These are phyloP conservation scores for Ceratonia siliqua DNA, from an alignment of 306 rosid genomes.

Conservation along the genomic window DNA sequence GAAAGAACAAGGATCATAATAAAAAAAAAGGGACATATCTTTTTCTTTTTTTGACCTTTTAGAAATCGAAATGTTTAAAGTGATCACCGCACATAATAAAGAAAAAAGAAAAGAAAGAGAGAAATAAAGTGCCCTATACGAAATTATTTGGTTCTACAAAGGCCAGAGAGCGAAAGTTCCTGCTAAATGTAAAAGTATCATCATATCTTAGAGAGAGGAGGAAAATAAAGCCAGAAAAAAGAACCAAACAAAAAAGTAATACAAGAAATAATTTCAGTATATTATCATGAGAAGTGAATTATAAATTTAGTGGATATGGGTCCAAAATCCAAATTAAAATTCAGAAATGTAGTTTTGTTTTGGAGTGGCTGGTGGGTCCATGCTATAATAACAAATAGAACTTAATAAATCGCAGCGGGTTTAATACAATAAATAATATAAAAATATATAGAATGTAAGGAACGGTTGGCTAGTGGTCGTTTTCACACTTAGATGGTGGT, in stretches of 20 bases:
- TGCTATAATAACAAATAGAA: slow-evolving; percentile 44
- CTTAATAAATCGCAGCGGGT: slow-evolving; percentile 28
- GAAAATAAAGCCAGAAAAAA: slow-evolving; percentile 29
- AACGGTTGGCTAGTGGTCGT: slow-evolving; percentile 79
- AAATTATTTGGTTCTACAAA: slow-evolving; percentile 55
- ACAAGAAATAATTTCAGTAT: slow-evolving; percentile 38
- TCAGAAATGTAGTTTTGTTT: slow-evolving; percentile 54
- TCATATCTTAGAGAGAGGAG: slow-evolving; percentile 27
- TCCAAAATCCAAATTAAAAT: slow-evolving; percentile 41
- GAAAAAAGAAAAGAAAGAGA: slow-evolving; percentile 31
- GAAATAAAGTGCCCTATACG: slow-evolving; percentile 40
- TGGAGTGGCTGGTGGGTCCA: slow-evolving; percentile 65
- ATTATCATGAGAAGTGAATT: slow-evolving; percentile 48
- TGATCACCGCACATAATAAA: slow-evolving; percentile 31
- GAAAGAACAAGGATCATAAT: neutral
- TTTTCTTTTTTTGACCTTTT: slow-evolving; percentile 40
- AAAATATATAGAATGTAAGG: slow-evolving; percentile 39
- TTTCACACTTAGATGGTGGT: slow-evolving; percentile 74
- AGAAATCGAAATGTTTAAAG: slow-evolving; percentile 42
- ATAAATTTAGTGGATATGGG: slow-evolving; percentile 53
- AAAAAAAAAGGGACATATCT: slow-evolving; percentile 1
- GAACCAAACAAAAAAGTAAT: slow-evolving; percentile 41
- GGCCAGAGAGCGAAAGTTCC: slow-evolving; percentile 69
- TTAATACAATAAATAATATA: slow-evolving; percentile 26
- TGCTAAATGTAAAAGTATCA: slow-evolving; percentile 40